Base-by-base conservation (phyloP, 805 yeast species). In the Cyberlindnera veronae region DNA sequence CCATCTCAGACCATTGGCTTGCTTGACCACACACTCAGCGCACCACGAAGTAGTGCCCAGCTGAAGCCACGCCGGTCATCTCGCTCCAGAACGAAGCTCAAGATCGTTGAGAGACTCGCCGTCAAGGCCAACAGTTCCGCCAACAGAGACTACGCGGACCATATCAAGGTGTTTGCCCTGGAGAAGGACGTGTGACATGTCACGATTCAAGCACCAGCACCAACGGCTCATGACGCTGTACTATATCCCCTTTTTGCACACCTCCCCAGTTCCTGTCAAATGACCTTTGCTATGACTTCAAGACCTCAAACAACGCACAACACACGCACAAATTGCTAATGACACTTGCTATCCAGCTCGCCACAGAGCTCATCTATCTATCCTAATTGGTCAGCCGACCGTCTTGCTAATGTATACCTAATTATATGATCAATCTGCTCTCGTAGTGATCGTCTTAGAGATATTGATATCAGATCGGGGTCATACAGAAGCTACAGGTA, bases 81-180 rank as follows among this genome's bases (percentile, higher is more conserved):
- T 12, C 23, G 23, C 13, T 31, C 34, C 26, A 33, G 32, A 23
- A 34, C 38, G 6, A 27, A 30, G 24, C 26, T 40, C 12, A 31
- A 15, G 22, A 34, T 41, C 11, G 40, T 41, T 14, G 44, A 41
- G 19, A 41, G 29, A 24, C 24, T 32, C 11, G 29, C 29, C n/a
- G 13, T n/a, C 23, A 30, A 34, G 19, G 6, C 32, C 6, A 17
- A 18, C 2, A 22, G 35, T 4, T 9, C 37, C 3, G 10, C 28
- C 4, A 32, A 27, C 16, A 39, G 19, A 27, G 44, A 40, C 5
- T 41, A 31, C 14, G 19, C 40, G 14, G 40, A 41, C 17, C 40
- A 41, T 24, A 41, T 41, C 27, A 41, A 41, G 31, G 44, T 41
- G 11, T 41, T 41, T 17, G 28, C 44, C 2, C 23, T 41, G 20